A percentile compares a stretch with the other conserved stretches of the same genome.
Conservation (phyloP, 768 basidiomycete species). For the Leccinellum albellum region DNA sequence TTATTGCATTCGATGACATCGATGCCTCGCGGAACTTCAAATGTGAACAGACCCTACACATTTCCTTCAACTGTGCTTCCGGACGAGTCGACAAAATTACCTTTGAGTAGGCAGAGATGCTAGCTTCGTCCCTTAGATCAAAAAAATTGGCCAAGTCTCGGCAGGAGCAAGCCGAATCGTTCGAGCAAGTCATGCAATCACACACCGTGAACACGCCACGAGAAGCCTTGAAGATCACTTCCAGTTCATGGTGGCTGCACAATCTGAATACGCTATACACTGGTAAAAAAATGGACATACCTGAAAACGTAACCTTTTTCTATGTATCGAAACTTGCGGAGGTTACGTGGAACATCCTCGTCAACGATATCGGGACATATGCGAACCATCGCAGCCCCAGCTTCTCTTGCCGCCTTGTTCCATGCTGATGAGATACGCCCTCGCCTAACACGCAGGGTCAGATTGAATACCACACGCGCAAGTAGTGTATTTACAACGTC, state of each 20-base stretch:
- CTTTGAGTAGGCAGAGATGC: slow-evolving; percentile 42
- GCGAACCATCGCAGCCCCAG: slow-evolving; percentile 30
- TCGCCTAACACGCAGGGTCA: slow-evolving; percentile 18
- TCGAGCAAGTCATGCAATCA: slow-evolving; percentile 38
- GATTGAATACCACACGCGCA: background rate
- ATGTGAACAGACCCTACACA: slow-evolving; percentile 47
- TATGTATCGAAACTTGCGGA: slow-evolving; percentile 45
- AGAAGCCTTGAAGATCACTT: slow-evolving; percentile 22
- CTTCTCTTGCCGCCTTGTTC: slow-evolving; percentile 25
- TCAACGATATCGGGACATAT: slow-evolving; percentile 34
- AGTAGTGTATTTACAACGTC: slow-evolving; percentile 16
- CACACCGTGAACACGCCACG: slow-evolving; percentile 41
- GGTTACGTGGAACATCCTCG: slow-evolving; percentile 40
- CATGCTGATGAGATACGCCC: slow-evolving; percentile 28
- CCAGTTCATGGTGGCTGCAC: slow-evolving; percentile 16
- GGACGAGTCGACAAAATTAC: slow-evolving; percentile 16
- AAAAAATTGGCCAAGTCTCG: slow-evolving; percentile 42
- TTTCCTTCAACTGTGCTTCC: background rate
- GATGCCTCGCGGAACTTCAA: slow-evolving; percentile 37
- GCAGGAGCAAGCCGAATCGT: slow-evolving; percentile 42
- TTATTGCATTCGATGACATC: slow-evolving; percentile 68
- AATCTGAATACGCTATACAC: slow-evolving; percentile 4
- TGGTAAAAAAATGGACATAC: slow-evolving; percentile 20
- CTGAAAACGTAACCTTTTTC: slow-evolving; percentile 52
- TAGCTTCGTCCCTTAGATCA: slow-evolving; percentile 23